Evolutionary conservation across 176 grass and related monocot species (phyloP).

Genomic region (Ensete ventricosum): DNA sequence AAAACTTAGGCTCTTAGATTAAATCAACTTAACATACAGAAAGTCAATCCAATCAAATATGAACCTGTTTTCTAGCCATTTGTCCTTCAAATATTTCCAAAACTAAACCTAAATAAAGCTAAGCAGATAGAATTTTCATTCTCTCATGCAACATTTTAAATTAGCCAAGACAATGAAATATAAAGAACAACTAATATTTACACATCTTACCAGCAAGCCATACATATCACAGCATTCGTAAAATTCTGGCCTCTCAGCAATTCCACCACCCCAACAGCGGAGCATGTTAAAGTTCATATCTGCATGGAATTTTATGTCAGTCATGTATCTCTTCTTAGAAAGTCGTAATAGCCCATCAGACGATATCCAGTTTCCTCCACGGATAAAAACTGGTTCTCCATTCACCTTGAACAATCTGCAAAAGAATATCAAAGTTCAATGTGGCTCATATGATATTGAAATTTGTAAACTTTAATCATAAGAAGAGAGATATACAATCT

Average conservation of each 20-base stretch:
- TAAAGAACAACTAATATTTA: conserved; percentile 9
- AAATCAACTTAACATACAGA: no score
- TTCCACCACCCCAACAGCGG: conserved; percentile 87
- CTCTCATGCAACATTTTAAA: neutral
- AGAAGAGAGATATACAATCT: conserved; percentile 3
- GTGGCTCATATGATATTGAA: neutral
- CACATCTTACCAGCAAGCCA: conserved; percentile 63
- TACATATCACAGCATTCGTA: conserved; percentile 87
- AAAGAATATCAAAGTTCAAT: conserved; percentile 1
- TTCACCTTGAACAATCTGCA: conserved; percentile 93
- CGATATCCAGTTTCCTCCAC: conserved; percentile 98
- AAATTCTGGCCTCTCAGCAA: conserved; percentile 86
- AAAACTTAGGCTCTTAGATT: no score
- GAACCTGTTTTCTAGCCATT: no score
- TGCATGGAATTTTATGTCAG: conserved; percentile 85
- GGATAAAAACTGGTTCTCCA: conserved; percentile 73
- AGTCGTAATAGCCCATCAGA: conserved; percentile 86
- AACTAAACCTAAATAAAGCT: no score
- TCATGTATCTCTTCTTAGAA: conserved; percentile 79
- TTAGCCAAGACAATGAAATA: neutral
- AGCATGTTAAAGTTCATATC: conserved; percentile 99
- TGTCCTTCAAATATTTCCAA: no score
- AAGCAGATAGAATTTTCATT: no score
- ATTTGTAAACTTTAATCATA: neutral
- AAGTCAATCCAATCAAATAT: no score